phyloP scores from a whole-genome alignment of 192 early-diverging fungal genomes.

The Paraglomus occultum region DNA sequence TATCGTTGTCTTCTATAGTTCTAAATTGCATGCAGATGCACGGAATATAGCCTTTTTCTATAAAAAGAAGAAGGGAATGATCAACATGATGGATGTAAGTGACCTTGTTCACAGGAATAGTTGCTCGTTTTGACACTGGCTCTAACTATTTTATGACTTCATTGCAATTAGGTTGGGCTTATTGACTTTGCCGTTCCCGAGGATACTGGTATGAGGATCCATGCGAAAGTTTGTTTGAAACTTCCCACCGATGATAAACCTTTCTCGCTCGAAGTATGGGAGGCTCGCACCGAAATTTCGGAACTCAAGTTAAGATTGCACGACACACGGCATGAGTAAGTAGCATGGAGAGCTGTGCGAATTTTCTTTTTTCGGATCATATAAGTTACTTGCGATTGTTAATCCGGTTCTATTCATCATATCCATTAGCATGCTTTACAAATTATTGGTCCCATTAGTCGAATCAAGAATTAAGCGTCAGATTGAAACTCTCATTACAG shows the following conservation, averaged over 20 bases:
- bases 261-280: conserved; percentile 31
- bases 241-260: not conserved
- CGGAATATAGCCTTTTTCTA: conserved; percentile 58
- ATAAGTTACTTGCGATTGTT: not conserved
- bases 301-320: conserved; percentile 44
- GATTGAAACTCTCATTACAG: conserved; percentile 30
- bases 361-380: not conserved
- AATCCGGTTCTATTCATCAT: not conserved
- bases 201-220: conserved; percentile 31
- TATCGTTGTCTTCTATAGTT: conserved; percentile 1
- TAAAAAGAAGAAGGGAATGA: conserved; percentile 52
- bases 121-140: no score
- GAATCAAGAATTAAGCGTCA: conserved; percentile 27
- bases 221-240: conserved; percentile 21
- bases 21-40: conserved; percentile 51
- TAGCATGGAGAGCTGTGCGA: no score
- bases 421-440: conserved; percentile 34
- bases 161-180: conserved; percentile 36
- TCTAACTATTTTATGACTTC: not conserved
- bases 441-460: conserved; percentile 35
- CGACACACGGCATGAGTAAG: conserved; percentile 48
- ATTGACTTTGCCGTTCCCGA: conserved; percentile 46
- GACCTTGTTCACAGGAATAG: not conserved
- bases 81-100: conserved; percentile 41
- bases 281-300: conserved; percentile 37